phyloP scores from a whole-genome alignment of 2,329 filamentous ascomycete species.

The Aspergillus melleus region DNA sequence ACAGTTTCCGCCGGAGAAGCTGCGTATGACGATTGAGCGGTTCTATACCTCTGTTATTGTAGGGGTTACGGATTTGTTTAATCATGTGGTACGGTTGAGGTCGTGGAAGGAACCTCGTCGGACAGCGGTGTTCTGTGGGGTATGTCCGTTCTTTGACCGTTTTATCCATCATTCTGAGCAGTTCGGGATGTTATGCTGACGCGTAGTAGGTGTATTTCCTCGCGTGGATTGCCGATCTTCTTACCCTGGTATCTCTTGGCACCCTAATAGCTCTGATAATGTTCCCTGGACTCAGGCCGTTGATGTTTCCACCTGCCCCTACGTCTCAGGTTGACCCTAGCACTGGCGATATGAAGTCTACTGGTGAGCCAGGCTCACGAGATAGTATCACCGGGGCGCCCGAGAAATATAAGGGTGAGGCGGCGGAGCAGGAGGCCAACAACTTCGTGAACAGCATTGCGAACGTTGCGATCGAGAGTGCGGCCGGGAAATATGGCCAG shows the following conservation, averaged over 20 bases:
- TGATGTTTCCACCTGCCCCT: constrained; percentile 68
- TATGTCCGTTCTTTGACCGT: constrained; percentile 26
- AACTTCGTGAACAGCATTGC: constrained; percentile 77
- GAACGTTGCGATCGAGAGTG: constrained; percentile 70
- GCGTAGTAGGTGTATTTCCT: constrained; percentile 51
- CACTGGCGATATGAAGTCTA: constrained; percentile 51
- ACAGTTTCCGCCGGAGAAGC: constrained; percentile 79
- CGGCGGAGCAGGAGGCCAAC: constrained; percentile 77
- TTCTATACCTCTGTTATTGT: constrained; percentile 79
- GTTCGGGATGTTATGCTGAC: neutral
- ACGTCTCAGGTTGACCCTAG: constrained; percentile 67
- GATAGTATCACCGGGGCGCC: constrained; percentile 77
- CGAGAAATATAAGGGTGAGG: constrained; percentile 79
- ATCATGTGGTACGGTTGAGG: constrained; percentile 72
- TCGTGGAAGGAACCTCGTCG: constrained; percentile 75
- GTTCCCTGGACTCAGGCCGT: constrained; percentile 60
- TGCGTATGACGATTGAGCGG: constrained; percentile 74
- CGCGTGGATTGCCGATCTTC: constrained; percentile 72
- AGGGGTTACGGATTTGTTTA: constrained; percentile 63
- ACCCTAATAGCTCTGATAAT: constrained; percentile 67
- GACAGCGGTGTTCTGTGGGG: constrained; percentile 65
- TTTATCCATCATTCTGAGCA: neutral
- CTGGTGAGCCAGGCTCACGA: constrained; percentile 54
- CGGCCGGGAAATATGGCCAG: constrained; percentile 73
- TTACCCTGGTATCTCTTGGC: constrained; percentile 65